Evolutionary conservation across 2,329 filamentous ascomycete species (phyloP), one percentile per base, ranked within the genome.

Genomic region (Cladobotryum mycophilum): DNA sequence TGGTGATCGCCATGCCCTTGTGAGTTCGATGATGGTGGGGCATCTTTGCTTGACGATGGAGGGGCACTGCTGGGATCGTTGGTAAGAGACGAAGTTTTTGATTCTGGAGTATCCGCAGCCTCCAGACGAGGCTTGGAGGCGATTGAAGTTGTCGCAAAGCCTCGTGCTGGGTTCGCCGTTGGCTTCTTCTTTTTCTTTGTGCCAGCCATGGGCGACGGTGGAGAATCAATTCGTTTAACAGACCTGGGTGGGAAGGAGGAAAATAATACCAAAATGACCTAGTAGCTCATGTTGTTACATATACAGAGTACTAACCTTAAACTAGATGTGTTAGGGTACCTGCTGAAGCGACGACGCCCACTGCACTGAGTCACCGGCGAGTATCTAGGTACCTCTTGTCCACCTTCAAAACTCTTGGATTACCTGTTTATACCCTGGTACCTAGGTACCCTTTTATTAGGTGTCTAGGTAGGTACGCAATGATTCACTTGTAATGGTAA

Each of bases 71-170:
- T 61, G 43, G 56, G 54, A 49, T 61, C 57, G 54, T 51, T 49
- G 45, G 54, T 50, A 38, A 52, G 45, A 3, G 53, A 46, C 41
- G 51, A 49, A 45, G 58, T 47, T 42, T 61, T 63, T 49, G 59
- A 53, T 36, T 69, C 69, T 47, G 62, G 54, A 53, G 63, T 54
- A 54, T 76, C 73, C 45, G 65, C 58, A 38, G 62, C 65, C 53
- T 92, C 89, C 42, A 80, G 75, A 65, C 88, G 79, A 8, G 83
- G 78, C 60, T 91, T 95, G 20, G 89, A 95, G 41, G 90, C 89
- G 53, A 95, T 80, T 1, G 92, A 97, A 12, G 89, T 95, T 5
- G 93, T 99, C 57, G 92, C 89, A 71, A 96, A 95, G 15, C 91
- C 93, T 67, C 93, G 80, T 37, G 90, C 89, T 53, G 91, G 89